Conservation (phyloP, 352 stramenopile species). For the Blastocystis sp. region DNA sequence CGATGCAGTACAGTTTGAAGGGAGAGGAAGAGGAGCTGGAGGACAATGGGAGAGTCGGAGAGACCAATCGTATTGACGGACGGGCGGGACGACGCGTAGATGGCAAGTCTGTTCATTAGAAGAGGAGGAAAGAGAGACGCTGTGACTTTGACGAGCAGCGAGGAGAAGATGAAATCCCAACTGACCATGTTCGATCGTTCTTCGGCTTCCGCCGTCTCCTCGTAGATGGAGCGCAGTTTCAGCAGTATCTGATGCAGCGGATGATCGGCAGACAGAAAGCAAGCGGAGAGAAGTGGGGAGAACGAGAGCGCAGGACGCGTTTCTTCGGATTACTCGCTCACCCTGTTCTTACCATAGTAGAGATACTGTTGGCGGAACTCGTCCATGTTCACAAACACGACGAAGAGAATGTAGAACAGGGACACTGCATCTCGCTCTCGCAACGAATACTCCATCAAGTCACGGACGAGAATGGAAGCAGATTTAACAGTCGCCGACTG, state of each 20-base stretch:
- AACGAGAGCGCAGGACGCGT: neutral
- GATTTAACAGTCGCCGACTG: neutral
- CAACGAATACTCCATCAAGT: neutral
- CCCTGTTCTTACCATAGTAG: neutral
- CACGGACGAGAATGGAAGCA: neutral
- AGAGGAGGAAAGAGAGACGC: neutral
- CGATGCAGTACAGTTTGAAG: neutral
- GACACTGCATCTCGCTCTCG: neutral
- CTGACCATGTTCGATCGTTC: neutral
- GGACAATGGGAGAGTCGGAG: neutral
- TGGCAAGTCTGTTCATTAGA: neutral
- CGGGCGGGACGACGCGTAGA: neutral
- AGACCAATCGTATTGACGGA: neutral
- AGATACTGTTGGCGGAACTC: neutral
- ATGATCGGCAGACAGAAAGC: neutral
- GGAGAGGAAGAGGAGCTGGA: constrained; percentile 33
- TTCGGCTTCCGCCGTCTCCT: neutral
- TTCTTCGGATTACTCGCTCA: neutral
- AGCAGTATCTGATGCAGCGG: constrained; percentile 14
- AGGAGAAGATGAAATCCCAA: constrained; percentile 24
- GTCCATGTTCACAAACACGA: neutral
- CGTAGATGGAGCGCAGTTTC: neutral
- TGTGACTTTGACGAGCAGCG: constrained; percentile 19
- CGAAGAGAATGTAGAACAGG: constrained; percentile 46
- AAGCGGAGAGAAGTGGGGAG: neutral